Evolutionary conservation across 2,329 filamentous ascomycete species (phyloP).

Genomic region (Aspergillus flavus): DNA sequence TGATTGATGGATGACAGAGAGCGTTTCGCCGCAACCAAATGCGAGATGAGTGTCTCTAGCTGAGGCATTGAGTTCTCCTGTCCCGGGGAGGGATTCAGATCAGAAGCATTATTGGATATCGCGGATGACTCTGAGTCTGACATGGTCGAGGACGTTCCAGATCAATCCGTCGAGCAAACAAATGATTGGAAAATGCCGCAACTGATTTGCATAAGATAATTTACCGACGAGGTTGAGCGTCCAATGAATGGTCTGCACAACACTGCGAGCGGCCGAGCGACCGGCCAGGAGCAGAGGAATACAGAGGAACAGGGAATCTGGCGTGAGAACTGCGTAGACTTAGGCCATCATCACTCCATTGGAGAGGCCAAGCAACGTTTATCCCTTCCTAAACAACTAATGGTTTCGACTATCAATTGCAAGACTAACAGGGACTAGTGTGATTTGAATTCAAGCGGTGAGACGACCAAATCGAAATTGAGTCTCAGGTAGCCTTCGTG

Average conservation of each 20-base stretch:
- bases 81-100: slow-evolving; percentile 15
- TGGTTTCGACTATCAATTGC: neutral
- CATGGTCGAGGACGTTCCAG: slow-evolving; percentile 23
- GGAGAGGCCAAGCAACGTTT: neutral
- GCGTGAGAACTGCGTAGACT: slow-evolving; percentile 10
- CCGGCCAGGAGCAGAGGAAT: neutral
- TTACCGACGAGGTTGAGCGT: slow-evolving; percentile 1
- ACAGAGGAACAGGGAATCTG: slow-evolving; percentile 1
- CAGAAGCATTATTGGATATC: slow-evolving; percentile 20
- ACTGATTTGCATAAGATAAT: neutral
- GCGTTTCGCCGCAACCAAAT: slow-evolving; percentile 84
- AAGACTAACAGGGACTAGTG: slow-evolving; percentile 6
- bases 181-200: neutral
- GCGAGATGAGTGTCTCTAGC: slow-evolving; percentile 77
- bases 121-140: slow-evolving; percentile 36
- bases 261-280: neutral
- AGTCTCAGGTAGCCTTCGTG: neutral
- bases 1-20: slow-evolving; percentile 81
- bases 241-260: neutral
- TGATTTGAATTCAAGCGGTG: slow-evolving; percentile 12
- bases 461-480: neutral
- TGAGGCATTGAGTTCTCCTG: slow-evolving; percentile 31
- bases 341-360: slow-evolving; percentile 17
- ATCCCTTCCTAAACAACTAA: slow-evolving; percentile 1
- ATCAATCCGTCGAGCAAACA: neutral